A percentile compares a stretch with the other conserved stretches of the same genome.
phyloP scores from a whole-genome alignment of 23 red algal species.

The Cyanidium caldarium region DNA sequence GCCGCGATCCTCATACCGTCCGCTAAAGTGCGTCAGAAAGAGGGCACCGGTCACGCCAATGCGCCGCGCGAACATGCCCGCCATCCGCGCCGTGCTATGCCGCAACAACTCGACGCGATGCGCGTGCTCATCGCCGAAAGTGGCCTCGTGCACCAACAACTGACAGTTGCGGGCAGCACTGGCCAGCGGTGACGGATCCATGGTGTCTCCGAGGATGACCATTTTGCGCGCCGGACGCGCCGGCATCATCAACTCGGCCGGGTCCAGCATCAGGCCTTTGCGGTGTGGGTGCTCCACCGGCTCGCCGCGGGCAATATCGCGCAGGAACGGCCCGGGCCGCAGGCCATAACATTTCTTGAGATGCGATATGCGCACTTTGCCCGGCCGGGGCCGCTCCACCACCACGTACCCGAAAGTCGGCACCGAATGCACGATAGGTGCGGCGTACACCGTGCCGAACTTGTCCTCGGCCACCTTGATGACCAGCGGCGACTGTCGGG shows the following conservation, averaged over 20 bases:
- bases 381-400: slow-evolving; percentile 7
- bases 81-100: slow-evolving; percentile 88
- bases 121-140: slow-evolving; percentile 27
- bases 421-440: slow-evolving; percentile 57
- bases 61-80: slow-evolving; percentile 52
- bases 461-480: slow-evolving; percentile 23
- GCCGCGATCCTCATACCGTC: slow-evolving; percentile 41
- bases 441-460: slow-evolving; percentile 25
- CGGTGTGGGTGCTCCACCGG: not conserved
- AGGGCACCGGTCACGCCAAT: slow-evolving; percentile 34
- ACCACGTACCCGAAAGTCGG: slow-evolving; percentile 78
- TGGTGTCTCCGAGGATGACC: slow-evolving; percentile 70
- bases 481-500: not conserved
- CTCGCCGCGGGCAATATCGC: not conserved
- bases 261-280: not conserved
- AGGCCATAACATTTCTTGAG: not conserved
- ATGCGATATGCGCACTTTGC: not conserved
- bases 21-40: slow-evolving; percentile 77
- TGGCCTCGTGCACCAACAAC: slow-evolving; percentile 77
- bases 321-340: not conserved
- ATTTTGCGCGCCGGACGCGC: slow-evolving; percentile 26
- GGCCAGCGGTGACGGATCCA: slow-evolving; percentile 33
- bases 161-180: slow-evolving; percentile 27
- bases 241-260: slow-evolving; percentile 7
- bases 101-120: slow-evolving; percentile 31